Base-by-base conservation (phyloP, 441 rosid genomes). In the Raphanus hybrid region DNA sequence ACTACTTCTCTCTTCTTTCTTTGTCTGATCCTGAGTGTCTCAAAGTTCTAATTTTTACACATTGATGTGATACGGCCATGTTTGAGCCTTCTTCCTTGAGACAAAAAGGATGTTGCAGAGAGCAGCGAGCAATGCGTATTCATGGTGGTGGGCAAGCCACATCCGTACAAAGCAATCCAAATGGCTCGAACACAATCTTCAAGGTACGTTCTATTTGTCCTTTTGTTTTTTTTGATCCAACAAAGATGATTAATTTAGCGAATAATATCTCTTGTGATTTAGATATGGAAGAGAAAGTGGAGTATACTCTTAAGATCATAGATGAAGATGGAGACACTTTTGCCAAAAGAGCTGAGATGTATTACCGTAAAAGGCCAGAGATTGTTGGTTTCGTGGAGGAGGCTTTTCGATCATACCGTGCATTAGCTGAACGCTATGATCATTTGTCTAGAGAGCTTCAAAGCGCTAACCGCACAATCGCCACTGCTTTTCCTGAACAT, bases 81-180 rank as follows among this genome's bases (percentile, higher is more conserved):
- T 68, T 67, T 16, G 69, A 62, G 14, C 27, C 73, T 43, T 74
- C 72, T 66, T 73, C 77, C 61, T 34, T 10, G 3, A 15, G 9
- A 74, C 64, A 23, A 63, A 54, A 73, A 76, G 1, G 23, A 93
- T 93, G 99, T 81, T 92, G 89, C 97, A 92, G 73, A 87, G 91
- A 89, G 99, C 98, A 32, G 97, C 98, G 55, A 85, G 89, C 80
- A 91, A 90, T 85, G 97, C 98, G 3, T 90, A 95, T 83, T 90
- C 98, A 73, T 95, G 99, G 99, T 92, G 98, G 99, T 95, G 98
- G 98, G 97, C 98, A 2, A 95, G 98, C 88, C 97, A 93, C 81
- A 87, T 95, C 67, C 85, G 99, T 72, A 95, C 99, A 57, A 93
- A 95, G 81, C 98, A 95, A 68, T 95, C 99, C 3, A 93, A 95